Conservation (phyloP, 345 rosid species). For the Triadica sebifera region DNA sequence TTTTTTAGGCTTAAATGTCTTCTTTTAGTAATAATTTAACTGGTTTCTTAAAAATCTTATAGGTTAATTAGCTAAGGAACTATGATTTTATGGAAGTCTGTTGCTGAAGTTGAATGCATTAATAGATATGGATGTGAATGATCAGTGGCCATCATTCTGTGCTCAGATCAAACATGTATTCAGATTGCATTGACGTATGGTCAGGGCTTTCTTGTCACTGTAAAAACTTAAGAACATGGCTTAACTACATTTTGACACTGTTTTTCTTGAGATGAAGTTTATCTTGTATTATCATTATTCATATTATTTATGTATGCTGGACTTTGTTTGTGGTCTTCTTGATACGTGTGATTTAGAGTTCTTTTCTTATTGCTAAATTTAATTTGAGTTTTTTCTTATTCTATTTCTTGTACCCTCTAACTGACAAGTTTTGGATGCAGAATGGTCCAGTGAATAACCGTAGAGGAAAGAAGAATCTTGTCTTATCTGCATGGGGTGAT, state of each 20-base stretch:
- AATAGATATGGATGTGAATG: neutral
- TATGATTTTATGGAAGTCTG: neutral
- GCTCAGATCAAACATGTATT: neutral
- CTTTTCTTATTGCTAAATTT: slow-evolving; percentile 2
- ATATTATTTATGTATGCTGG: too few relatives aligned
- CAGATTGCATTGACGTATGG: neutral
- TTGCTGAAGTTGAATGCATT: neutral
- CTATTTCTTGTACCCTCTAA: neutral
- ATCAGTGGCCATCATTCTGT: neutral
- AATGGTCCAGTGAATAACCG: slow-evolving; percentile 64
- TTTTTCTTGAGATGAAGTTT: slow-evolving; percentile 2
- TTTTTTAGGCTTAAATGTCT: neutral
- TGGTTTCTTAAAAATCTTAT: neutral
- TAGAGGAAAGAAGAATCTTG: slow-evolving; percentile 91
- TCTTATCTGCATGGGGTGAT: slow-evolving; percentile 88
- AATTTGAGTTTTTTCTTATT: neutral
- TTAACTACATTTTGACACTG: neutral
- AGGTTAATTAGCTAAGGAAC: neutral
- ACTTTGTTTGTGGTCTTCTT: neutral
- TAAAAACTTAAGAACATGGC: neutral
- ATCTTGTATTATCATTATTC: neutral
- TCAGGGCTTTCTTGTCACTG: neutral
- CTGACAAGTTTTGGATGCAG: slow-evolving; percentile 38
- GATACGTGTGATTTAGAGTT: neutral
- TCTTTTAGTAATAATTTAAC: neutral